Evolutionary conservation across 805 yeast genomes (phyloP), one percentile per base, ranked within the genome.

Genomic region (Ogataea populi-albae): DNA sequence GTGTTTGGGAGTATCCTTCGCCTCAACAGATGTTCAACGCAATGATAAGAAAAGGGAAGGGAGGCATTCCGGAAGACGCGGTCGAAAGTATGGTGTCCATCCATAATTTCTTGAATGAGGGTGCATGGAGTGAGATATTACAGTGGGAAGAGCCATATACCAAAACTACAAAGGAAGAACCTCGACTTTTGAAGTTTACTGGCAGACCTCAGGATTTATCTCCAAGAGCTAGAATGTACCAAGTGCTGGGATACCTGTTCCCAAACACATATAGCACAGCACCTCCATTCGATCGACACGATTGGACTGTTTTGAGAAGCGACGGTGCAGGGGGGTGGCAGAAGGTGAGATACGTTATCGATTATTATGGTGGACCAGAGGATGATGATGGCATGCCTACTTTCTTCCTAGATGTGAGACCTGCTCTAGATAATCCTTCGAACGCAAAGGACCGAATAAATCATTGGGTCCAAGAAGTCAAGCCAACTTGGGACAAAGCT

Each of bases 21-120:
- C 98, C 99, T 1, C 98, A 93, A 63, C 99, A 93, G 59, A 93
- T 93, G 99, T 79, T 88, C 47, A 89, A 91, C 54, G 99, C 99
- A 9, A 91, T 93, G 98, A 66, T 88, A 18, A 78, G 91, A 46
- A 93, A 93, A 65, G 96, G 96, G 15, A 91, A 93, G 54, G 83
- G 86, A 29, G 94, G 82, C 31, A 75, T 91, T 35, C 94, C 91
- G 3, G 98, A 89, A 58, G 96, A 87, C 45, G 96, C 96, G 1
- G 97, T 93, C 3, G 96, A 86, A 49, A 75, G 86, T 30, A 93
- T 93, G 99, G 98, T 93, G 17, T 91, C 83, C 46, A 95, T 93
- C 30, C 99, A 93, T 63, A 93, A 93, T 61, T 93, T 89, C 55
- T 64, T 93, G 45, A 93, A 93, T 60, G 99, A 93, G 59, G 96